These are phyloP conservation scores for Aspergillus ibericus DNA, from an alignment of 2,329 filamentous ascomycete species.

Conservation along the genomic window DNA sequence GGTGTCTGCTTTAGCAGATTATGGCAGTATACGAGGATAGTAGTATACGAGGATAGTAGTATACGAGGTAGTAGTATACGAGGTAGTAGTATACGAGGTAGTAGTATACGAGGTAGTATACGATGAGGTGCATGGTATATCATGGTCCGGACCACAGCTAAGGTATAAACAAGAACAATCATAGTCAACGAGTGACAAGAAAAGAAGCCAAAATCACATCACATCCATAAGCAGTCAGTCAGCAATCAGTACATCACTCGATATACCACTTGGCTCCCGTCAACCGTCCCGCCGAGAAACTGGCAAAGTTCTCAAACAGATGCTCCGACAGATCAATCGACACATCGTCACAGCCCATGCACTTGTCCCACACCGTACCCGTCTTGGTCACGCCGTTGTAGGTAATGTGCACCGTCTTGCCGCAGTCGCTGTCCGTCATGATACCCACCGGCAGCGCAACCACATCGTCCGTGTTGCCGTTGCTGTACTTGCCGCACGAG, in stretches of 20 bases:
- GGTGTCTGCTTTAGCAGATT: no score
- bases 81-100: no score
- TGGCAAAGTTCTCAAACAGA: conserved; percentile 55
- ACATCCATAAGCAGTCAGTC: not conserved
- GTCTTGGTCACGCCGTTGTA: conserved; percentile 58
- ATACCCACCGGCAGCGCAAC: conserved; percentile 67
- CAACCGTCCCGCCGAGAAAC: conserved; percentile 41
- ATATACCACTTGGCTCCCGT: conserved; percentile 44
- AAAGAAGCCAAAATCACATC: not conserved
- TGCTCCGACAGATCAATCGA: conserved; percentile 63
- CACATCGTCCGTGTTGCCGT: conserved; percentile 58
- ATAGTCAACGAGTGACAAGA: conserved; percentile 11
- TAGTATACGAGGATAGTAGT: no score
- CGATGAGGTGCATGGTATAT: no score
- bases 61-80: no score
- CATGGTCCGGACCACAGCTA: not conserved
- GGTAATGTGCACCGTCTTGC: conserved; percentile 64
- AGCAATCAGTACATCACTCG: conserved; percentile 25
- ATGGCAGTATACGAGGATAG: not conserved
- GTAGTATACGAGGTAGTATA: no score
- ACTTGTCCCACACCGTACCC: conserved; percentile 71
- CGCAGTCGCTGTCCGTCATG: conserved; percentile 72
- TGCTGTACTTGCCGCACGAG: conserved; percentile 63
- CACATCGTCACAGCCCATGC: conserved; percentile 61
- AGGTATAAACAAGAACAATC: conserved; percentile 8